phyloP scores from a whole-genome alignment of 768 basidiomycete species.

The Dentipellis sp. region DNA sequence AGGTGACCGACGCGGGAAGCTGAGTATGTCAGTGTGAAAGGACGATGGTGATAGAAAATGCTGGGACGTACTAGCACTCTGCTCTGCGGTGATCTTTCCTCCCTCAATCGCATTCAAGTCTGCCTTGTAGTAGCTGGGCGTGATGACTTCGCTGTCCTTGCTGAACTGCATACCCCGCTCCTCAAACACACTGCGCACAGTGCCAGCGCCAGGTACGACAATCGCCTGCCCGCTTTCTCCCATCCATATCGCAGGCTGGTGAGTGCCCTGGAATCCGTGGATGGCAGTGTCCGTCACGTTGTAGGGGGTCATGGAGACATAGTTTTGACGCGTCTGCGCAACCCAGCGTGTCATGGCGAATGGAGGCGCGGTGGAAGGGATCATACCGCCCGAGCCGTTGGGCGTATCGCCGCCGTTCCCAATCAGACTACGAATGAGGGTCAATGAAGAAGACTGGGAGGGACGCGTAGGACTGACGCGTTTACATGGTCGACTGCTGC shows the following conservation, averaged over 20 bases:
- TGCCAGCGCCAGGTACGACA: slow-evolving; percentile 47
- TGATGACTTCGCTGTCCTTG: slow-evolving; percentile 43
- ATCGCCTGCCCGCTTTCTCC: slow-evolving; percentile 62
- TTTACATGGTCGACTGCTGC: slow-evolving; percentile 36
- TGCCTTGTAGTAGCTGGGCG: slow-evolving; percentile 47
- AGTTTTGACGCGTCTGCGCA: slow-evolving; percentile 69
- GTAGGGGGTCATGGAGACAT: slow-evolving; percentile 64
- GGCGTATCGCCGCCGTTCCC: slow-evolving; percentile 68
- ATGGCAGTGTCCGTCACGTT: slow-evolving; percentile 51
- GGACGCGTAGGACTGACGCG: slow-evolving; percentile 25
- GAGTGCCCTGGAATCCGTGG: slow-evolving; percentile 72
- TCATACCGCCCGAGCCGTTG: slow-evolving; percentile 69
- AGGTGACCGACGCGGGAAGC: slow-evolving; percentile 73
- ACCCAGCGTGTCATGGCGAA: slow-evolving; percentile 87
- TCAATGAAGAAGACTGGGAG: neutral
- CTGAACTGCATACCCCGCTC: slow-evolving; percentile 46
- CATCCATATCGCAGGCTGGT: slow-evolving; percentile 89
- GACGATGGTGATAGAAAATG: neutral
- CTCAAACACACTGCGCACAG: slow-evolving; percentile 45
- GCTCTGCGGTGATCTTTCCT: slow-evolving; percentile 45
- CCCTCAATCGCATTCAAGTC: slow-evolving; percentile 43
- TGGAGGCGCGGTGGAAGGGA: slow-evolving; percentile 67
- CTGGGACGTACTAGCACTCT: slow-evolving; percentile 46
- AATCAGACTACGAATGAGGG: slow-evolving; percentile 34
- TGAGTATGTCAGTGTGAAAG: slow-evolving; percentile 16